Percentiles rank a stretch among this genome's conserved stretches.
These are phyloP conservation scores for Boletus eberwhitei DNA, from an alignment of 768 basidiomycete species.

Conservation along the genomic window DNA sequence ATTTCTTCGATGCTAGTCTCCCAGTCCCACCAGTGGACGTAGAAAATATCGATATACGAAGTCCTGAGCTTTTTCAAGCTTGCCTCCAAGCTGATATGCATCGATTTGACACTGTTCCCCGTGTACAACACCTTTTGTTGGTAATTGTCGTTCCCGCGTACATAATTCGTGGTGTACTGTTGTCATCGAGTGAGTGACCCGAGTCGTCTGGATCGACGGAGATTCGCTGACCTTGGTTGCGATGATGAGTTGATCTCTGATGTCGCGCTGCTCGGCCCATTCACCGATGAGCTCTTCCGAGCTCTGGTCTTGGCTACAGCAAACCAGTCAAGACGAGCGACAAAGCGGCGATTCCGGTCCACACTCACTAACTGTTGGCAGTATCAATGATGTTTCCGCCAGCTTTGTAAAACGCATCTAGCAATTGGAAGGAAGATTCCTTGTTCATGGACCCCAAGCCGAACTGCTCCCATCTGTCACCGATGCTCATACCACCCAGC, in stretches of 20 bases:
- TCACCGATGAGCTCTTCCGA: not conserved
- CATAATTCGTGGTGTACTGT: not conserved
- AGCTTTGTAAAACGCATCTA: not conserved
- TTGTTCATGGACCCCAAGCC: not conserved
- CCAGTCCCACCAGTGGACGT: slow-evolving; percentile 52
- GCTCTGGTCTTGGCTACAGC: not conserved
- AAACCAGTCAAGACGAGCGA: no score
- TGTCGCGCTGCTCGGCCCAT: not conserved
- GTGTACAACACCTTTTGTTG: slow-evolving; percentile 24
- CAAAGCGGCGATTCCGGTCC: no score
- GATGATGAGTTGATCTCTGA: not conserved
- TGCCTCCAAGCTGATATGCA: slow-evolving; percentile 31
- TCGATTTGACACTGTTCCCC: slow-evolving; percentile 37
- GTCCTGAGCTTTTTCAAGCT: slow-evolving; percentile 51
- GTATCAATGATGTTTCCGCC: not conserved
- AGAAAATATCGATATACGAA: slow-evolving; percentile 53
- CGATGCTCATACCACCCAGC: not conserved
- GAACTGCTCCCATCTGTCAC: not conserved
- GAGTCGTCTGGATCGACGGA: no score
- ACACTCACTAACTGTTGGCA: not conserved
- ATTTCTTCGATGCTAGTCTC: slow-evolving; percentile 41
- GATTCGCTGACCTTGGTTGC: not conserved
- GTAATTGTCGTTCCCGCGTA: not conserved
- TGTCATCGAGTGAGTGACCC: no score
- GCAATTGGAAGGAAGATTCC: not conserved